These are phyloP conservation scores for Hypericum perforatum DNA, from an alignment of 345 rosid species.

Conservation along the genomic window DNA sequence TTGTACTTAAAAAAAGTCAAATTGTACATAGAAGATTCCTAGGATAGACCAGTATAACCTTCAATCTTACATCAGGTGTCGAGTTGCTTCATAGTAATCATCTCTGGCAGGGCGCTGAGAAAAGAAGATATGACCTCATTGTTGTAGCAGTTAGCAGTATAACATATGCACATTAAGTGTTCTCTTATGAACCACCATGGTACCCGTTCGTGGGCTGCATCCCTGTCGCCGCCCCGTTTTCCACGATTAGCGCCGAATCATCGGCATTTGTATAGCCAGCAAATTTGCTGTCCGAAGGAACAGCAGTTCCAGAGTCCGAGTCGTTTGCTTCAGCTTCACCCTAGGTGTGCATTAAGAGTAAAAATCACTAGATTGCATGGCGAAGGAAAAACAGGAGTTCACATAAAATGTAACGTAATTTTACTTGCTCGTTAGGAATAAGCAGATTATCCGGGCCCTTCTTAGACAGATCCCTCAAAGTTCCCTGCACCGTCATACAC, in stretches of 20 bases:
- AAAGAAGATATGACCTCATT: too few relatives aligned
- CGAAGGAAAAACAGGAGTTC: not conserved
- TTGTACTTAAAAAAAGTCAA: too few relatives aligned
- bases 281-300: constrained; percentile 28
- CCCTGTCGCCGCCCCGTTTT: not conserved
- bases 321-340: constrained; percentile 43
- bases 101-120: too few relatives aligned
- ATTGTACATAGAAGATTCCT: too few relatives aligned
- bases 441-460: constrained; percentile 43
- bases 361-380: not conserved
- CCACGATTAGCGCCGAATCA: constrained; percentile 28
- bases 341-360: constrained; percentile 18
- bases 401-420: not conserved
- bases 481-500: constrained; percentile 38
- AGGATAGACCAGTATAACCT: too few relatives aligned
- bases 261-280: constrained; percentile 38
- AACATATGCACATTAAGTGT: too few relatives aligned
- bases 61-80: too few relatives aligned
- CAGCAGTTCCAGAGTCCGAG: constrained; percentile 29
- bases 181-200: too few relatives aligned
- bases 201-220: too few relatives aligned
- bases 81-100: too few relatives aligned
- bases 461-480: constrained; percentile 55
- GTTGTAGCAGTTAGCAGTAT: too few relatives aligned
- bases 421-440: constrained; percentile 40